Evolutionary conservation across 1,139 yeast genomes (phyloP), one percentile per base, ranked within the genome.

Genomic region (Saccharomyces hybrid): DNA sequence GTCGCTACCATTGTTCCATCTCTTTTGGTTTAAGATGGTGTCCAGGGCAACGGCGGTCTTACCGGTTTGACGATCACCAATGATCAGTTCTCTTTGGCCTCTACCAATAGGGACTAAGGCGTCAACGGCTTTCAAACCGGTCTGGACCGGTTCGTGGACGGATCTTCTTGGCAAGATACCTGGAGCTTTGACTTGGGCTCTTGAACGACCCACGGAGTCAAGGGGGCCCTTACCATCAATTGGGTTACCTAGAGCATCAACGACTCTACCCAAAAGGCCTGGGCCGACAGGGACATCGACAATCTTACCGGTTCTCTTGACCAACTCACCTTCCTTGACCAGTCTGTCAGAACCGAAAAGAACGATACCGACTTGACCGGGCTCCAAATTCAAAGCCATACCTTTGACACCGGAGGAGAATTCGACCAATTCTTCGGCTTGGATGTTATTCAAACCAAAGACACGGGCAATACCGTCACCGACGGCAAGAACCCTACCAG

Each of bases 391-490:
- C 76, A 95, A 84, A 73, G 99, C 99, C 99, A 95, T 95, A 87
- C 99, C 99, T 81, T 91, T 90, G 72, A 93, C 98, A 83, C 99
- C 99, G 59, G 99, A 90, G 61, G 97, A 82, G 82, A 95, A 95
- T 80, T 95, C 99, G 72, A 95, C 98, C 78, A 95, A 85, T 81
- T 95, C 99, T 82, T 93, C 99, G 74, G 99, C 99, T 84, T 93
- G 98, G 78, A 91, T 86, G 85, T 95, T 95, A 95, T 91, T 93
- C 73, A 95, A 83, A 79, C 99, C 99, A 80, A 88, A 93, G 73
- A 93, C 97, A 85, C 99, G 96, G 76, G 99, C 99, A 75, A 93
- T 93, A 91, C 99, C 99, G 79, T 95, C 99, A 86, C 98, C 98
- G 74, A 95, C 97, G 68, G 98, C 87, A 75, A 95, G 83, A 73